Evolutionary conservation across 2,329 filamentous ascomycete species (phyloP).

Genomic region (Ambrosiella xylebori): DNA sequence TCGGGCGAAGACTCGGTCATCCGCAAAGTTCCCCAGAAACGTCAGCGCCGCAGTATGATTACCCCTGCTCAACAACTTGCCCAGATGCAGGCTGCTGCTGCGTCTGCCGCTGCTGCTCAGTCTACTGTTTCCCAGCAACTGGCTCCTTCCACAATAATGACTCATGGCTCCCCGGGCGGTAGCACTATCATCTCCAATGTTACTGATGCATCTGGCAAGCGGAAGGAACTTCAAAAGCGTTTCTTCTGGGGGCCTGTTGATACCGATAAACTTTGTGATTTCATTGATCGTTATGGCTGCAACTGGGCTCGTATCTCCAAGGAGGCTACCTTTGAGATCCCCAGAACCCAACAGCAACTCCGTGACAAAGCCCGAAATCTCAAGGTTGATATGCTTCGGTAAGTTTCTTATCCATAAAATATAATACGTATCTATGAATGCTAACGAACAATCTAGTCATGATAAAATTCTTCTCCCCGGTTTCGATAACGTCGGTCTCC

Average conservation of each 20-base stretch:
- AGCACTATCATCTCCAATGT: background rate
- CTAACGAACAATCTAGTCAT: slow-evolving; percentile 16
- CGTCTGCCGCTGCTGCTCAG: background rate
- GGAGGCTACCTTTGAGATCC: slow-evolving; percentile 14
- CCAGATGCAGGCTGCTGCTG: slow-evolving; percentile 4
- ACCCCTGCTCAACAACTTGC: slow-evolving; percentile 11
- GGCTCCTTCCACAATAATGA: background rate
- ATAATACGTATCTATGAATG: background rate
- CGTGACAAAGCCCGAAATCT: slow-evolving; percentile 41
- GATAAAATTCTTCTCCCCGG: slow-evolving; percentile 28
- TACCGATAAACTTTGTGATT: slow-evolving; percentile 8
- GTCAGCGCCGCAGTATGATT: slow-evolving; percentile 11
- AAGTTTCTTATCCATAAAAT: slow-evolving; percentile 13
- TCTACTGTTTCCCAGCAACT: slow-evolving; percentile 1
- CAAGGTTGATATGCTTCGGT: slow-evolving; percentile 35
- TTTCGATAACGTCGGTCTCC: slow-evolving; percentile 33
- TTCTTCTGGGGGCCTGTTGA: slow-evolving; percentile 16
- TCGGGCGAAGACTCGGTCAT: slow-evolving; percentile 1
- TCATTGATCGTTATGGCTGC: slow-evolving; percentile 13
- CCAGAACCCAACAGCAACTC: slow-evolving; percentile 36
- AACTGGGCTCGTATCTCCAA: slow-evolving; percentile 14
- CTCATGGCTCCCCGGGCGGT: background rate
- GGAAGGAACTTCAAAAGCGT: slow-evolving; percentile 12
- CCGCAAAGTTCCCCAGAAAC: slow-evolving; percentile 12
- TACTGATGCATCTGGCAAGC: slow-evolving; percentile 11